Percentiles rank a stretch among this genome's conserved stretches.
phyloP scores from a whole-genome alignment of 108 stramenopile species.

The Epithemia pelagica region DNA sequence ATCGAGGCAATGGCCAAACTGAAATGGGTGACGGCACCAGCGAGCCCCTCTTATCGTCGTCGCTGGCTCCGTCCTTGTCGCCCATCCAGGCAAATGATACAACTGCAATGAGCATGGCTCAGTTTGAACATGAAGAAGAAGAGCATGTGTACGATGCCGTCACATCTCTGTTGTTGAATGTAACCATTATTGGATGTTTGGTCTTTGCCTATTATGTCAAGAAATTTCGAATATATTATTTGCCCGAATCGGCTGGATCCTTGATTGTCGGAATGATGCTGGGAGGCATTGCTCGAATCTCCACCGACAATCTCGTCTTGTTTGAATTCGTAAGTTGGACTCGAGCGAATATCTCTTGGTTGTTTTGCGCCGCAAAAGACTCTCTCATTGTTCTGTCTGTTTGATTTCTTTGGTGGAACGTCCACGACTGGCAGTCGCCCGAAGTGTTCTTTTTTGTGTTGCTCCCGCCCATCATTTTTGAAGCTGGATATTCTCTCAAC shows the following conservation, averaged over 20 bases:
- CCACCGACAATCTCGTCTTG: slow-evolving; percentile 50
- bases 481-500: slow-evolving; percentile 91
- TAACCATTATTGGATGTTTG: slow-evolving; percentile 70
- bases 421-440: slow-evolving; percentile 40
- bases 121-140: slow-evolving; percentile 35
- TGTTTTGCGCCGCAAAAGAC: neutral
- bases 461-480: slow-evolving; percentile 97
- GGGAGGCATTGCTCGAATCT: slow-evolving; percentile 64
- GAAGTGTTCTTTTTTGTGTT: slow-evolving; percentile 96
- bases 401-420: neutral
- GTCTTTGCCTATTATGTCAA: slow-evolving; percentile 73
- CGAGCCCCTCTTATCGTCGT: no score
- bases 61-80: no score
- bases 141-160: slow-evolving; percentile 75
- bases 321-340: slow-evolving; percentile 56
- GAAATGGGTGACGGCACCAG: no score
- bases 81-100: no score
- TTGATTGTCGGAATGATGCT: slow-evolving; percentile 70
- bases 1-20: no score
- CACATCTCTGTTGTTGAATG: slow-evolving; percentile 56
- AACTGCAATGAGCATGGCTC: no score
- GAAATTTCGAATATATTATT: slow-evolving; percentile 54
- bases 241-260: slow-evolving; percentile 80
- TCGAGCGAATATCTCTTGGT: neutral
- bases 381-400: neutral